Conservation (phyloP, 331 rosid species). For the Phaseolus coccineus region DNA sequence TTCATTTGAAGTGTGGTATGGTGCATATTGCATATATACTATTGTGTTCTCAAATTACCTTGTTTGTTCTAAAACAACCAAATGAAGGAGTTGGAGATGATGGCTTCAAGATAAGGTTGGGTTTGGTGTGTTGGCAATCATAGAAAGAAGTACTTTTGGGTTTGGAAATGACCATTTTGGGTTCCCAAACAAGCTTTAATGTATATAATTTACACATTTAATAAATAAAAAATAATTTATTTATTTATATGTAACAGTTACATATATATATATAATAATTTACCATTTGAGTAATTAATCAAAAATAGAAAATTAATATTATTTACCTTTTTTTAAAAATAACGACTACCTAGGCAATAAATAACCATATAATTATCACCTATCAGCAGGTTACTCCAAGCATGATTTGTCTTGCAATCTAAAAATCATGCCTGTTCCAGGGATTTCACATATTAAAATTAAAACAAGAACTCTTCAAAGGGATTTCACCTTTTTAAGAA, state of each 20-base stretch:
- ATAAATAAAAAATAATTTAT: too few relatives aligned
- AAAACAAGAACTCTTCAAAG: constrained; percentile 19
- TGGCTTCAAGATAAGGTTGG: constrained; percentile 45
- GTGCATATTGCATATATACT: constrained; percentile 32
- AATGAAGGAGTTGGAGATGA: constrained; percentile 19
- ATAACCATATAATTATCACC: too few relatives aligned
- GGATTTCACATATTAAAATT: not conserved
- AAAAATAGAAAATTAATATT: too few relatives aligned
- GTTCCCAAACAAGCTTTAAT: not conserved
- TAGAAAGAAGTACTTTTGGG: not conserved
- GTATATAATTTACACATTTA: too few relatives aligned
- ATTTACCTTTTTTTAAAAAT: too few relatives aligned
- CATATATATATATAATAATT: too few relatives aligned
- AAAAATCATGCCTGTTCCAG: too few relatives aligned
- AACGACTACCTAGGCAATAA: too few relatives aligned
- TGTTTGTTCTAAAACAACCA: constrained; percentile 26
- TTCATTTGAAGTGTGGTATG: constrained; percentile 14
- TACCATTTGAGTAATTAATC: too few relatives aligned
- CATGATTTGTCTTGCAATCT: too few relatives aligned
- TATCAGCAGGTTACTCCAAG: too few relatives aligned
- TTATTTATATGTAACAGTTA: too few relatives aligned
- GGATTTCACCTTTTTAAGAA: not conserved
- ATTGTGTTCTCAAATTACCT: constrained; percentile 12
- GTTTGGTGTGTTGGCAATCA: constrained; percentile 10
- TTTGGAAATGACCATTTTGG: not conserved